Percentiles rank a stretch among this genome's conserved stretches.
These are phyloP conservation scores for Agaricales sp. DNA, from an alignment of 1,284 basidiomycete species.

Conservation along the genomic window DNA sequence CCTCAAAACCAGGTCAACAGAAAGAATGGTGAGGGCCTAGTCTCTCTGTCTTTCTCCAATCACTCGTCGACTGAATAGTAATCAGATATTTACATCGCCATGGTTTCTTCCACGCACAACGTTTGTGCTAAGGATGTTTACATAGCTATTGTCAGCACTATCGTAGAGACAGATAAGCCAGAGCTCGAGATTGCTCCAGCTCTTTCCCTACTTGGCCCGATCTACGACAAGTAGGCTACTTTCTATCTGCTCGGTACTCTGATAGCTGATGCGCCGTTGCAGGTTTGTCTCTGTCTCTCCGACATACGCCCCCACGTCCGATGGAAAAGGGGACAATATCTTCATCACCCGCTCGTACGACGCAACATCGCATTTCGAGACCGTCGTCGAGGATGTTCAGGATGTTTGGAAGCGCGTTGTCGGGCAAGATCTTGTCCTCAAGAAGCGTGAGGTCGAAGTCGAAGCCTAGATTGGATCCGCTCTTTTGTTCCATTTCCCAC, in stretches of 20 bases:
- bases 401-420: constrained; percentile 87
- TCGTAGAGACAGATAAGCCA: constrained; percentile 92
- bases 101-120: constrained; percentile 95
- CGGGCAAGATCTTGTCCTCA: constrained; percentile 67
- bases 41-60: constrained; percentile 7
- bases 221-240: constrained; percentile 82
- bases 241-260: constrained; percentile 3
- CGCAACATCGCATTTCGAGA: constrained; percentile 98
- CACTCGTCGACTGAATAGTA: constrained; percentile 9
- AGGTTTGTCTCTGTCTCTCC: constrained; percentile 90
- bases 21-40: constrained; percentile 69
- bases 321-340: constrained; percentile 79
- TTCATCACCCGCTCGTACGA: constrained; percentile 98
- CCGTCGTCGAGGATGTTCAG: constrained; percentile 89
- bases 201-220: constrained; percentile 85
- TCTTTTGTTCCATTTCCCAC: constrained; percentile 8
- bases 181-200: constrained; percentile 91
- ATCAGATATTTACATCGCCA: constrained; percentile 96
- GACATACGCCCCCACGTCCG: constrained; percentile 82
- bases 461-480: constrained; percentile 34
- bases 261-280: constrained; percentile 9
- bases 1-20: constrained; percentile 97
- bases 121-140: constrained; percentile 94
- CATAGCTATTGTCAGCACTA: constrained; percentile 96
- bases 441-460: constrained; percentile 71